Percentiles rank a stretch among this genome's conserved stretches.
phyloP scores from a whole-genome alignment of 371 early-diverging fungal species.

The Syncephalis fuscata region DNA sequence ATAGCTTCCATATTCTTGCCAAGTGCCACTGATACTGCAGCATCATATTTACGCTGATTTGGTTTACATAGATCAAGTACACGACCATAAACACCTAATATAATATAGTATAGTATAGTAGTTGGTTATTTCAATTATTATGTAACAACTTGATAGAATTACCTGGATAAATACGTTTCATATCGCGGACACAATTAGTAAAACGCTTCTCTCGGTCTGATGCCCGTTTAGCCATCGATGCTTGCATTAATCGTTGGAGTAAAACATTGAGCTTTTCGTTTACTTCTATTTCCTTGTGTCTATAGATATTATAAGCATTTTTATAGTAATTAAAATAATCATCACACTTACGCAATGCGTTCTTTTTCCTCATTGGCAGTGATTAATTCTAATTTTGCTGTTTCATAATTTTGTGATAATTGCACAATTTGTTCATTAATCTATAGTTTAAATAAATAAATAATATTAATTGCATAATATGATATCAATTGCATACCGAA shows the following conservation, averaged over 20 bases:
- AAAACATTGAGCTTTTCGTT: slow-evolving; percentile 69
- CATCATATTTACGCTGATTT: slow-evolving; percentile 82
- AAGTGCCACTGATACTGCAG: slow-evolving; percentile 60
- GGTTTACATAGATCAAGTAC: slow-evolving; percentile 84
- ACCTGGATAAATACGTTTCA: slow-evolving; percentile 67
- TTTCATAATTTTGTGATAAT: neutral
- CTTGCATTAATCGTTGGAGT: slow-evolving; percentile 56
- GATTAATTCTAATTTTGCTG: slow-evolving; percentile 10
- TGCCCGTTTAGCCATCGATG: slow-evolving; percentile 64
- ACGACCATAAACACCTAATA: slow-evolving; percentile 69
- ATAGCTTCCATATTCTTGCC: slow-evolving; percentile 68
- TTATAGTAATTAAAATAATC: slow-evolving; percentile 3
- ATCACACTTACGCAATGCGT: slow-evolving; percentile 12
- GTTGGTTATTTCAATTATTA: no score
- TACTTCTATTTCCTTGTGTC: slow-evolving; percentile 39
- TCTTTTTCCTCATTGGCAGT: slow-evolving; percentile 20
- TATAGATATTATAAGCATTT: neutral
- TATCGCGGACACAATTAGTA: slow-evolving; percentile 51
- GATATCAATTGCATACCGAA: no score
- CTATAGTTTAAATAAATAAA: no score
- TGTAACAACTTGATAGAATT: no score
- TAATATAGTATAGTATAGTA: no score
- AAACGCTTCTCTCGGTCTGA: slow-evolving; percentile 59
- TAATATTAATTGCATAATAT: no score
- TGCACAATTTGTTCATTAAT: slow-evolving; percentile 11